A percentile compares a stretch with the other conserved stretches of the same genome.
Evolutionary conservation across 2,329 filamentous ascomycete genomes (phyloP).

Genomic region (Verticillium isaacii): DNA sequence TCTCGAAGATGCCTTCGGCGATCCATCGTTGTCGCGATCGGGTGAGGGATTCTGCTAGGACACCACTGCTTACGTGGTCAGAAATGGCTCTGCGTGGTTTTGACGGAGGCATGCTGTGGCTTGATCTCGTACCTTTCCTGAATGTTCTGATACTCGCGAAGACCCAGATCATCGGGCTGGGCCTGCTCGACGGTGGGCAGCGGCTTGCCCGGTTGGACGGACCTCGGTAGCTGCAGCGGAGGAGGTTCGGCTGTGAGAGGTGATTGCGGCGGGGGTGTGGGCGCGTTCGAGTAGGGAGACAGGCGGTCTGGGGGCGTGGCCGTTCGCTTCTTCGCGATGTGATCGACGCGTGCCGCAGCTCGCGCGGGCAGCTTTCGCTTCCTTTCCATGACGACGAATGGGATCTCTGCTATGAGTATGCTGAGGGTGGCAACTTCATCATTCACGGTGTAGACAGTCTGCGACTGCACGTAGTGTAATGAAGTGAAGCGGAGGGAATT

Average conservation of each 20-base stretch:
- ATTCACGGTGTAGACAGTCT: background rate
- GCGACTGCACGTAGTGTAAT: background rate
- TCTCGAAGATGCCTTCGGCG: slow-evolving; percentile 67
- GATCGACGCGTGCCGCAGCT: slow-evolving; percentile 56
- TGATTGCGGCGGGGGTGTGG: slow-evolving; percentile 27
- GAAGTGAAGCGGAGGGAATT: background rate
- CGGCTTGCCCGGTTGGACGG: slow-evolving; percentile 60
- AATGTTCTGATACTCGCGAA: slow-evolving; percentile 67
- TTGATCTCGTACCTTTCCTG: slow-evolving; percentile 57
- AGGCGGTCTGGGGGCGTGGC: slow-evolving; percentile 47
- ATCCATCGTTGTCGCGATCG: slow-evolving; percentile 73
- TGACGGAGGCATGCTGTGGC: background rate
- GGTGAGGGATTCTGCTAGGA: slow-evolving; percentile 67
- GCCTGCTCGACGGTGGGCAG: slow-evolving; percentile 65
- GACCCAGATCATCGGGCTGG: slow-evolving; percentile 59
- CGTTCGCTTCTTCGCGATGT: slow-evolving; percentile 55
- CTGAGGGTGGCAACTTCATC: slow-evolving; percentile 1
- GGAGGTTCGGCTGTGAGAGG: slow-evolving; percentile 28
- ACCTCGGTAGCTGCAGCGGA: slow-evolving; percentile 51
- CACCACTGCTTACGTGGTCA: slow-evolving; percentile 48
- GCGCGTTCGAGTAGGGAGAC: slow-evolving; percentile 36
- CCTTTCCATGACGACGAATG: slow-evolving; percentile 48
- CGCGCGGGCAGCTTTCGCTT: slow-evolving; percentile 62
- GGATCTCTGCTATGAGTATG: slow-evolving; percentile 7
- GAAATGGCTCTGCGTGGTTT: background rate